Conservation (phyloP, 768 basidiomycete genomes). For the Phlegmacium glaucopus region DNA sequence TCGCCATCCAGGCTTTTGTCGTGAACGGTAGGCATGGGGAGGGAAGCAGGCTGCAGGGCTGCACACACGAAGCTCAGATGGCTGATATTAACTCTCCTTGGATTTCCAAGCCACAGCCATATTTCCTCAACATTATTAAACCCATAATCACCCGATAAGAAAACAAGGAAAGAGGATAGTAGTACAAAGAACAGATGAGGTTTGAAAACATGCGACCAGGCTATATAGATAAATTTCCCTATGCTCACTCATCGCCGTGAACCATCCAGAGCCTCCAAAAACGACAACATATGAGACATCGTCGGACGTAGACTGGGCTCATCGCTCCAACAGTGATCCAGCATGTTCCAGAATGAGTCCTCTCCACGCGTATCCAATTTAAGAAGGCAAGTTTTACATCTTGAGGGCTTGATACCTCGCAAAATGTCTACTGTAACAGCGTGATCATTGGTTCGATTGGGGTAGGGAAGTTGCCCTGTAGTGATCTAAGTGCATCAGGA, state of each 20-base stretch:
- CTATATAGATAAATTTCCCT: too few species aligned
- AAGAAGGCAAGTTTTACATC: conserved; percentile 28
- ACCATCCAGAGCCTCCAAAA: conserved; percentile 26
- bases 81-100: too few species aligned
- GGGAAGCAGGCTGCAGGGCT: too few species aligned
- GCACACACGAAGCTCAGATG: too few species aligned
- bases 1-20: too few species aligned
- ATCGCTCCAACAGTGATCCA: conserved; percentile 45
- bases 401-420: conserved; percentile 45
- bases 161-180: too few species aligned
- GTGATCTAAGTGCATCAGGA: conserved; percentile 39
- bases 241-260: not conserved
- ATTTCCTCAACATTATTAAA: too few species aligned
- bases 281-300: conserved; percentile 36
- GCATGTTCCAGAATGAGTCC: conserved; percentile 38
- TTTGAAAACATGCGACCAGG: too few species aligned
- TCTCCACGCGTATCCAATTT: conserved; percentile 22
- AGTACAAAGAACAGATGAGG: too few species aligned
- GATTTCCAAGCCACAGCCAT: too few species aligned
- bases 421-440: conserved; percentile 55
- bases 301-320: conserved; percentile 35
- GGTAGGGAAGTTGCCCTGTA: conserved; percentile 49
- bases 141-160: too few species aligned
- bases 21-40: too few species aligned
- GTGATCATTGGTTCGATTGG: conserved; percentile 51